These are phyloP conservation scores for Wickerhamiella spandovensis DNA, from an alignment of 805 yeast genomes.

Conservation along the genomic window DNA sequence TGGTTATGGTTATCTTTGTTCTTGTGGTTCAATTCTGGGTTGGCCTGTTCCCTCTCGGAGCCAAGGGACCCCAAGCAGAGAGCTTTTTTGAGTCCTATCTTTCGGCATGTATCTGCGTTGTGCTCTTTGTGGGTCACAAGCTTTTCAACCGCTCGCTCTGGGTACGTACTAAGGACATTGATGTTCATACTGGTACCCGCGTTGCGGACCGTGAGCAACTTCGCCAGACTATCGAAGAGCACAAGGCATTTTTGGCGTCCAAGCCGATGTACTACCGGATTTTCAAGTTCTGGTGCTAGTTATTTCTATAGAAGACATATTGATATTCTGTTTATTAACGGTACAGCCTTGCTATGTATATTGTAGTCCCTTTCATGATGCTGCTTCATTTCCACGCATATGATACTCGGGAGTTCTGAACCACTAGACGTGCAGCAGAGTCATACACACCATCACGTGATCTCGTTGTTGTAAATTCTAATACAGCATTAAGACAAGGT, in stretches of 20 bases:
- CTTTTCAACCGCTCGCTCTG: constrained; percentile 9
- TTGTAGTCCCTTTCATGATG: too few species aligned
- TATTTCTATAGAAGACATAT: not conserved
- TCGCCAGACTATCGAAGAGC: constrained; percentile 7
- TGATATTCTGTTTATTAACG: too few species aligned
- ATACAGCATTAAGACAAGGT: too few species aligned
- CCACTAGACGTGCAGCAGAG: not conserved
- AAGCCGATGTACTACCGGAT: not conserved
- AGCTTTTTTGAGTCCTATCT: constrained; percentile 41
- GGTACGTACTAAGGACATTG: constrained; percentile 11
- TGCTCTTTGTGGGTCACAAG: constrained; percentile 7
- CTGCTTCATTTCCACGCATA: too few species aligned
- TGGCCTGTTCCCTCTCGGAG: constrained; percentile 57
- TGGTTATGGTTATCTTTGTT: constrained; percentile 42
- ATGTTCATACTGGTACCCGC: constrained; percentile 13
- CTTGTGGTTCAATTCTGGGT: constrained; percentile 72
- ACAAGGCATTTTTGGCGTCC: constrained; percentile 5
- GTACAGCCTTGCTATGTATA: too few species aligned
- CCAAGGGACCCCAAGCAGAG: constrained; percentile 16
- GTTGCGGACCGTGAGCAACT: constrained; percentile 10
- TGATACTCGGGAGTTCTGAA: not conserved
- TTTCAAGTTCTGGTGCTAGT: not conserved
- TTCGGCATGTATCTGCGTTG: constrained; percentile 46
- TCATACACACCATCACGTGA: not conserved
- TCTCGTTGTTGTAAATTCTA: too few species aligned